Evolutionary conservation across 257 asterid genomes (phyloP).

Genomic region (Scutellaria galericulata): DNA sequence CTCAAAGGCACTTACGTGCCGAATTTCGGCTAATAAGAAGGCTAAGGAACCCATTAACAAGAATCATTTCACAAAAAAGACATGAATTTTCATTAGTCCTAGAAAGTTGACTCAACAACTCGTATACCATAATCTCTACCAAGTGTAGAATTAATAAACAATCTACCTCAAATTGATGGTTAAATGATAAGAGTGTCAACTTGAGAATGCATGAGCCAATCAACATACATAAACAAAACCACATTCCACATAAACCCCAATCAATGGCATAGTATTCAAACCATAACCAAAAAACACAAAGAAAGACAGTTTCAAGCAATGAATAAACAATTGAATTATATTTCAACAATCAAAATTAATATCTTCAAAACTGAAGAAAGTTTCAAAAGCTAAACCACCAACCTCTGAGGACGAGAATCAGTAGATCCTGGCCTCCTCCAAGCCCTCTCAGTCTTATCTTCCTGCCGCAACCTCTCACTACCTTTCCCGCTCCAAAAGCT

Average conservation of each 20-base stretch:
- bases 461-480: slow-evolving; percentile 52
- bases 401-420: slow-evolving; percentile 73
- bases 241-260: not conserved
- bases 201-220: not conserved
- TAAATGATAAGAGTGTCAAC: not conserved
- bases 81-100: too few species aligned
- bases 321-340: not conserved
- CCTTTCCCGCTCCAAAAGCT: slow-evolving; percentile 71
- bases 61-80: not conserved
- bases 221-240: not conserved
- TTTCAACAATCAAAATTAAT: slow-evolving; percentile 21
- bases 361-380: slow-evolving; percentile 9
- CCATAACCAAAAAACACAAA: slow-evolving; percentile 17
- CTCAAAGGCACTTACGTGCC: not conserved
- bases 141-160: not conserved
- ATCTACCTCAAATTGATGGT: not conserved
- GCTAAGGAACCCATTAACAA: slow-evolving; percentile 6
- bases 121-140: not conserved
- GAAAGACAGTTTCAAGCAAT: slow-evolving; percentile 7
- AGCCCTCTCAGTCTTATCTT: slow-evolving; percentile 57
- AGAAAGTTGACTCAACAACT: slow-evolving; percentile 12
- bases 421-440: slow-evolving; percentile 76
- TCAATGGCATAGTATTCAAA: not conserved
- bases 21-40: not conserved
- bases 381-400: slow-evolving; percentile 39